Evolutionary conservation across 169 alveolate genomes (phyloP).

Genomic region (Plasmodium billcollinsi): DNA sequence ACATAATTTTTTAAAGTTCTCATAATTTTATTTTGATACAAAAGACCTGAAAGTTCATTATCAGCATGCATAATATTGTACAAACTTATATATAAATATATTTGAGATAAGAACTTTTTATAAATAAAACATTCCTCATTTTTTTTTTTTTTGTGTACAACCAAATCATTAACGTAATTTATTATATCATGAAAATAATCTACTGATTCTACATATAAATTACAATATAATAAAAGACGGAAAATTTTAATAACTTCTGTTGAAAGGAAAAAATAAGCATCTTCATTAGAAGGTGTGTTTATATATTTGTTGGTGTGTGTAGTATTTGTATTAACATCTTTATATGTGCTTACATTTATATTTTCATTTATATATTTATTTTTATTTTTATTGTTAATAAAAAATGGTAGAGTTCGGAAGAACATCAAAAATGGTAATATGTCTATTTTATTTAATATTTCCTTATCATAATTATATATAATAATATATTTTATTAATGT

Average conservation of each 20-base stretch:
- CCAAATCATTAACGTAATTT: background rate
- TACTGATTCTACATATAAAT: slow-evolving; percentile 56
- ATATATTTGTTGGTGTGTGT: too few species aligned
- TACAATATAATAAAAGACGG: slow-evolving; percentile 40
- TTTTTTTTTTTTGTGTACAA: slow-evolving; percentile 11
- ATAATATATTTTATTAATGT: slow-evolving; percentile 43
- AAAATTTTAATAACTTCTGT: slow-evolving; percentile 29
- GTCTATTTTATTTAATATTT: slow-evolving; percentile 37
- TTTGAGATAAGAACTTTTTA: slow-evolving; percentile 47
- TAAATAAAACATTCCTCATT: background rate
- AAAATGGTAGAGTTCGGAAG: slow-evolving; percentile 47
- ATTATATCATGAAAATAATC: slow-evolving; percentile 70
- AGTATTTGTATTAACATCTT: too few species aligned
- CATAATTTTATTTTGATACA: slow-evolving; percentile 39
- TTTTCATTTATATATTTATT: too few species aligned
- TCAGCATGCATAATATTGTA: slow-evolving; percentile 10
- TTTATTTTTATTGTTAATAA: slow-evolving; percentile 6
- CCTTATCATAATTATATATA: slow-evolving; percentile 51
- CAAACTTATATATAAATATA: slow-evolving; percentile 42
- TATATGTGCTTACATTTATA: too few species aligned
- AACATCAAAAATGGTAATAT: slow-evolving; percentile 55
- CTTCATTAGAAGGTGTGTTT: background rate
- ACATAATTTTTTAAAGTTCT: slow-evolving; percentile 33
- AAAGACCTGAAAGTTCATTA: slow-evolving; percentile 51
- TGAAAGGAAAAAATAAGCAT: slow-evolving; percentile 7